Conservation (phyloP, 23 red algal genomes). For the Agarophyton chilense region DNA sequence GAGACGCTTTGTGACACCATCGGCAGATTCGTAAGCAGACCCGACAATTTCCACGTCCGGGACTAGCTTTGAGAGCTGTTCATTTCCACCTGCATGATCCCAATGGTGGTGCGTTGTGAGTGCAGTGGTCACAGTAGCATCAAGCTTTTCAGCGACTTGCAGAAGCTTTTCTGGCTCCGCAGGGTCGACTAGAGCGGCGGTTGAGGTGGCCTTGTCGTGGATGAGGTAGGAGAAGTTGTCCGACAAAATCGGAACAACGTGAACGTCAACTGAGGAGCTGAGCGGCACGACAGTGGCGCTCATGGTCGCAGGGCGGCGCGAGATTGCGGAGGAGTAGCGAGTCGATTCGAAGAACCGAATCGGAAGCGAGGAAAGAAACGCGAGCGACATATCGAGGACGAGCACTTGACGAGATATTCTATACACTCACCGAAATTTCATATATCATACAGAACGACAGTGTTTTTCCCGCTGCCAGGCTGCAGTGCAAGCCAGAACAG, state of each 20-base stretch:
- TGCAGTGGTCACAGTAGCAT: conserved; percentile 56
- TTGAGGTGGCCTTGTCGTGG: conserved; percentile 56
- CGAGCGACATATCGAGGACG: neutral
- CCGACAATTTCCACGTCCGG: conserved; percentile 79
- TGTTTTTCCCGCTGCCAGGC: too few species aligned
- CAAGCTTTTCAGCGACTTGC: conserved; percentile 31
- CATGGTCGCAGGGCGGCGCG: neutral
- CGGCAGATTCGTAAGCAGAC: conserved; percentile 67
- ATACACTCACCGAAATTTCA: too few species aligned
- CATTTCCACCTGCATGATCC: conserved; percentile 97
- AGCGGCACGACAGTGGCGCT: conserved; percentile 13
- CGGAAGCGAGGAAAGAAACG: conserved; percentile 1
- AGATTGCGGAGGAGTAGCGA: neutral
- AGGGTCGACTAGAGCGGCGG: conserved; percentile 88
- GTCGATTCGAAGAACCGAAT: neutral
- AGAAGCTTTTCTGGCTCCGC: conserved; percentile 74
- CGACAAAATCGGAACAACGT: conserved; percentile 64
- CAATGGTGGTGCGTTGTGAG: conserved; percentile 94
- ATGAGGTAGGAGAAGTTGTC: conserved; percentile 97
- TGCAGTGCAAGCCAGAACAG: too few species aligned
- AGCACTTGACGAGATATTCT: too few species aligned
- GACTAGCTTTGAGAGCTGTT: conserved; percentile 72
- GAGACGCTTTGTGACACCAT: conserved; percentile 55
- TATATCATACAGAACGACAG: too few species aligned
- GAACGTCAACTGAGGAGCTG: conserved; percentile 49